Percentiles rank a stretch among this genome's conserved stretches.
Evolutionary conservation across 306 rosid species (phyloP).

Genomic region (Albizia julibrissin): DNA sequence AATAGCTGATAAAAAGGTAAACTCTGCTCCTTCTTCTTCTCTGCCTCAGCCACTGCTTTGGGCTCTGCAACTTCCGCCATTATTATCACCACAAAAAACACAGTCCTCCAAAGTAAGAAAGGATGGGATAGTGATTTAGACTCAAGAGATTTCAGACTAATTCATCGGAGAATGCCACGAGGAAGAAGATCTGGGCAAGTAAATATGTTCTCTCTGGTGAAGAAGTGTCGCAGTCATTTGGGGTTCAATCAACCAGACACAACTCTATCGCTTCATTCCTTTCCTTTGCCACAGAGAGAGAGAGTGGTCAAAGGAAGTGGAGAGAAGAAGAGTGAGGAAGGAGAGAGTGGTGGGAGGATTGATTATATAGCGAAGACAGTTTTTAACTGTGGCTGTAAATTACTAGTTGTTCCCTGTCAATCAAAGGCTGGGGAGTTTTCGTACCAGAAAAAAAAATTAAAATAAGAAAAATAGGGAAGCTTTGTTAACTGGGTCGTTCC

Average conservation of each 20-base stretch:
- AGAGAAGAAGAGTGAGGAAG: background rate
- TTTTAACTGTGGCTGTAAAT: constrained; percentile 32
- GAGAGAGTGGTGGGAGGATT: constrained; percentile 17
- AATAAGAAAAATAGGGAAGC: background rate
- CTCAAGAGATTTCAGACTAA: constrained; percentile 20
- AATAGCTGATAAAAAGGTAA: constrained; percentile 86
- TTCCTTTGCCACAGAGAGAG: background rate
- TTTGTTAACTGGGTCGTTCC: background rate
- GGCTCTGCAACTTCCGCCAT: constrained; percentile 66
- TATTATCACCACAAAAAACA: constrained; percentile 22
- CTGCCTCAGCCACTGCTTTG: constrained; percentile 81
- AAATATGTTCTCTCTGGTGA: constrained; percentile 18
- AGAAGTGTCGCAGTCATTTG: constrained; percentile 41
- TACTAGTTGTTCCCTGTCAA: background rate
- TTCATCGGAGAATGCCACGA: constrained; percentile 38
- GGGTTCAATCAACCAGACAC: constrained; percentile 29
- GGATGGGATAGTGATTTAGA: background rate
- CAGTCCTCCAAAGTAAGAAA: background rate
- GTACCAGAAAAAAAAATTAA: background rate
- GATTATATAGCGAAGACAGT: constrained; percentile 42
- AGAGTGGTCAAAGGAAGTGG: background rate
- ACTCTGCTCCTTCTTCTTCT: constrained; percentile 95
- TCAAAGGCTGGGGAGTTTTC: background rate
- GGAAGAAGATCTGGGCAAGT: constrained; percentile 40
- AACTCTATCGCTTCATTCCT: background rate